Base-by-base conservation (phyloP, 1,284 basidiomycete species). In the Flammula alnicola region DNA sequence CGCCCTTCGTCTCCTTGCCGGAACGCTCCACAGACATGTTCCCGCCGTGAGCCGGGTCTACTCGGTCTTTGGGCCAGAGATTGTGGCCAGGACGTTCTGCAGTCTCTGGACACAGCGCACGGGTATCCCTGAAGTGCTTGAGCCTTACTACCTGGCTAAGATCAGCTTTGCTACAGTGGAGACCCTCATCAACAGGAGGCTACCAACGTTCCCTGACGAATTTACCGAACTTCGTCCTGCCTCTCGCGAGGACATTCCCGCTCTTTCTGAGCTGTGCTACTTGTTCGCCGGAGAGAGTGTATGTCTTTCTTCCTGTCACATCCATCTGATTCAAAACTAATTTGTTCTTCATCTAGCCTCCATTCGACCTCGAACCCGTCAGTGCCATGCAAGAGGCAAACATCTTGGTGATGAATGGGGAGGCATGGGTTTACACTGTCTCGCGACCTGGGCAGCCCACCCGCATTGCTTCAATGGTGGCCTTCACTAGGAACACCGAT, bases 341-440 rank as follows among this genome's bases (percentile, higher is more conserved):
- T 41, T 40, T 49, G 20, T 49, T 23, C 37, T 39, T 47, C 49
- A 23, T 35, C 5, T 43, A 84, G 83, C 66, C 63, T 6, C 86
- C 85, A 0, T 88, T 86, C 60, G 47, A 64, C 1, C 68, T 88
- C 22, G 67, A 72, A 0, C 37, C 48, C 4, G 65, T 72, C 2
- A 50, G 61, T 16, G 83, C 86, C 0, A 22, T 64, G 1, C 37
- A 60, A 7, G 87, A 90, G 63, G 86, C 86, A 1, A 51, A 51
- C 10, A 57, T 68, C 5, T 61, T 88, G 42, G 76, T 89, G 22
- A 46, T 56, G 4, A 71, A 75, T 9, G 46, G 66, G 8, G 72
- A 79, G 47, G 73, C 82, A 2, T 90, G 87, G 87, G 79, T 88
- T 1, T 81, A 84, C 54, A 69, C 75, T 36, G 68, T 81, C 14